Percentiles rank a stretch among this genome's conserved stretches.
Conservation (phyloP, 2,329 filamentous ascomycete species). For the Sodiomyces alkalinus region DNA sequence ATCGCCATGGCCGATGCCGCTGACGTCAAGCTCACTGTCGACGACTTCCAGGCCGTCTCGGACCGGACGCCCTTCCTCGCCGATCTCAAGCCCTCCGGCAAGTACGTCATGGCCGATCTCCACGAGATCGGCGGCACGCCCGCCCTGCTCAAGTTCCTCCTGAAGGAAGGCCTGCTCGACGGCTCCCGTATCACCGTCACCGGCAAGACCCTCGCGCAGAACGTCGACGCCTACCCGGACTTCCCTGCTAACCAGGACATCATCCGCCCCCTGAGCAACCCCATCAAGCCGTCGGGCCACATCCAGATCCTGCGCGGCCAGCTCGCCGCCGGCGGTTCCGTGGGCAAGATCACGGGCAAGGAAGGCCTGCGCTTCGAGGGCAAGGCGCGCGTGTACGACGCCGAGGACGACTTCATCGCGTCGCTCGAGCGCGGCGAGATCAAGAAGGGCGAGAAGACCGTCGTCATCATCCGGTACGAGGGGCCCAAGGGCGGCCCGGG, state of each 20-base stretch:
- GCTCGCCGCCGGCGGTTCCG: conserved; percentile 71
- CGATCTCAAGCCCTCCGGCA: conserved; percentile 72
- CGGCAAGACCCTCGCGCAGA: conserved; percentile 78
- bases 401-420: conserved; percentile 65
- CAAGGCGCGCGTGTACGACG: conserved; percentile 69
- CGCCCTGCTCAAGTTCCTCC: conserved; percentile 72
- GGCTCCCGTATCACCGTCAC: conserved; percentile 73
- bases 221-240: conserved; percentile 59
- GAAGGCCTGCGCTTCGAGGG: conserved; percentile 75
- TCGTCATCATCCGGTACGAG: conserved; percentile 84
- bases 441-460: conserved; percentile 74
- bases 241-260: conserved; percentile 67
- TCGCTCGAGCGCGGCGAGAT: conserved; percentile 66
- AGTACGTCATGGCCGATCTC: conserved; percentile 72
- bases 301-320: conserved; percentile 79
- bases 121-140: conserved; percentile 82
- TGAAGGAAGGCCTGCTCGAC: conserved; percentile 69
- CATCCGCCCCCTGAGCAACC: conserved; percentile 65
- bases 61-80: conserved; percentile 68
- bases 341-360: conserved; percentile 90
- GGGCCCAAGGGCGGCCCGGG: conserved; percentile 86
- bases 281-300: conserved; percentile 77
- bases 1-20: conserved; percentile 74
- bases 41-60: conserved; percentile 74
- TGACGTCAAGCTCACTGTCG: conserved; percentile 67